Evolutionary conservation across 2,329 filamentous ascomycete genomes (phyloP).

Genomic region (Scedosporium minutisporum): DNA sequence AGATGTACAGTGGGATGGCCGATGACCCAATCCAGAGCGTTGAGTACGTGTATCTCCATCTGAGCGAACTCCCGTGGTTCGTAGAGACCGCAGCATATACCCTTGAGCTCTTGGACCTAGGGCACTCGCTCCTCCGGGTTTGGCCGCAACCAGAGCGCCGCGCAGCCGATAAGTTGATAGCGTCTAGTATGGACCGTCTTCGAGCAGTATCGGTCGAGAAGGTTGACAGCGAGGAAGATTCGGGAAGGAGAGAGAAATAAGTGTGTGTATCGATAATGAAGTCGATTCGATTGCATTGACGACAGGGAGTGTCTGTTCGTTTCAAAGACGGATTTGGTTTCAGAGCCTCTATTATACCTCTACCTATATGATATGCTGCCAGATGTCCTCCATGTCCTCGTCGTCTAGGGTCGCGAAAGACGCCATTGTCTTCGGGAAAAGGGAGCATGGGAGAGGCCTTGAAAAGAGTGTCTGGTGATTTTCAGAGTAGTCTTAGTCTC

Average conservation of each 20-base stretch:
- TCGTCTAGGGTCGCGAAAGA: no score
- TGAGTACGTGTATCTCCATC: slow-evolving; percentile 99
- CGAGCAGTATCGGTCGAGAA: slow-evolving; percentile 95
- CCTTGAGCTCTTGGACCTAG: slow-evolving; percentile 91
- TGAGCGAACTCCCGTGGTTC: slow-evolving; percentile 99
- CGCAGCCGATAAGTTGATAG: slow-evolving; percentile 95
- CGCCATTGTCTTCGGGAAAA: no score
- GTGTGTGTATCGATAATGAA: slow-evolving; percentile 96
- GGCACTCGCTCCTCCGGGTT: slow-evolving; percentile 99
- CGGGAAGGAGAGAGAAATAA: slow-evolving; percentile 85
- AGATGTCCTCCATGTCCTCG: slow-evolving; percentile 88
- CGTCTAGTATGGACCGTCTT: slow-evolving; percentile 98
- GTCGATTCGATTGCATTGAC: slow-evolving; percentile 98
- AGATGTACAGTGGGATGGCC: slow-evolving; percentile 93
- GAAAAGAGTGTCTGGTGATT: no score
- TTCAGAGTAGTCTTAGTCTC: no score
- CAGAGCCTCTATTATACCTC: slow-evolving; percentile 52
- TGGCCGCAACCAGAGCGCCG: slow-evolving; percentile 93
- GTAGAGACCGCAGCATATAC: slow-evolving; percentile 98
- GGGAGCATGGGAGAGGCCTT: no score
- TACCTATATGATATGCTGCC: slow-evolving; percentile 92
- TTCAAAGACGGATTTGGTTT: slow-evolving; percentile 16
- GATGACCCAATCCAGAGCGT: slow-evolving; percentile 92
- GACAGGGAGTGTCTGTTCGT: slow-evolving; percentile 83
- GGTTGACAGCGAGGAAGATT: slow-evolving; percentile 94